phyloP scores from a whole-genome alignment of 345 rosid species.

The Dovyalis caffra region DNA sequence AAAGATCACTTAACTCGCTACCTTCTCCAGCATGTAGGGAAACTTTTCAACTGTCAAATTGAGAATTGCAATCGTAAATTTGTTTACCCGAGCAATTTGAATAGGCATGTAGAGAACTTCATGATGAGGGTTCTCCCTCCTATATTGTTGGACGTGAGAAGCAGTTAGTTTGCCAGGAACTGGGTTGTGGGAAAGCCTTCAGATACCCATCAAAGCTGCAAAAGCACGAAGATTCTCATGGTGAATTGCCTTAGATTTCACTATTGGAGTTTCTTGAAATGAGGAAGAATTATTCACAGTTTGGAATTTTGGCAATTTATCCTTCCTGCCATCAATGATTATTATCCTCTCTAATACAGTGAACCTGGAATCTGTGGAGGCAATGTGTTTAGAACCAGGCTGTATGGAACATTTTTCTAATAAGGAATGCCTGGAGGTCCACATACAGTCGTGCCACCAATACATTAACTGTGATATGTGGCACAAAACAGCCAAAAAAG shows the following conservation, averaged over 20 bases:
- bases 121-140: conserved; percentile 29
- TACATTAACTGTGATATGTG: conserved; percentile 60
- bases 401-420: conserved; percentile 79
- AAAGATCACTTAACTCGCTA: conserved; percentile 92
- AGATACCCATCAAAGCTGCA: conserved; percentile 53
- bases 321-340: conserved; percentile 7
- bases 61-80: conserved; percentile 57
- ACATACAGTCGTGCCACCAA: conserved; percentile 61
- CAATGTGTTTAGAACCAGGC: conserved; percentile 67
- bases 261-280: background rate
- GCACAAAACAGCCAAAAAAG: conserved; percentile 61
- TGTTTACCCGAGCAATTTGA: conserved; percentile 49
- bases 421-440: conserved; percentile 63
- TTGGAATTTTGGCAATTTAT: background rate
- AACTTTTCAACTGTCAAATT: conserved; percentile 61
- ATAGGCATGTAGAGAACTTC: conserved; percentile 61
- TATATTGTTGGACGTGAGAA: conserved; percentile 19
- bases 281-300: too few species aligned
- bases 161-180: conserved; percentile 57
- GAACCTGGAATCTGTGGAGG: conserved; percentile 64
- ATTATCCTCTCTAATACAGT: conserved; percentile 40
- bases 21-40: conserved; percentile 64
- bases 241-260: conserved; percentile 30
- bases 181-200: conserved; percentile 81
- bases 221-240: conserved; percentile 80